Conservation (phyloP, 345 rosid genomes). For the Angophora floribunda region DNA sequence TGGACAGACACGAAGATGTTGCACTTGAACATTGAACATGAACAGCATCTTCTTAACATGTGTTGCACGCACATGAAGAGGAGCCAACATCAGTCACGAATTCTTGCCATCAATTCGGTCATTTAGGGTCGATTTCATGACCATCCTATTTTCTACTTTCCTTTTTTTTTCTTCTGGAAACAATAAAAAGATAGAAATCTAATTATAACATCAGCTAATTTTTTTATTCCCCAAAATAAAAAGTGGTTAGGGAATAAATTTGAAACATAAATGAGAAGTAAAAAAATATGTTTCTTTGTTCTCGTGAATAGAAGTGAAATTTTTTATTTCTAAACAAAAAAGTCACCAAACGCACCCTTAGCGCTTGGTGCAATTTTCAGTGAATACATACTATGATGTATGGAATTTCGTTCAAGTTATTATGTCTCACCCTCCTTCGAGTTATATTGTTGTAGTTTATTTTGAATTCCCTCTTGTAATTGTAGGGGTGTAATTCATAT, state of each 20-base stretch:
- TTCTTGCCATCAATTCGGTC: background rate
- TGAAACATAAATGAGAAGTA: no score
- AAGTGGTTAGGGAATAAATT: no score
- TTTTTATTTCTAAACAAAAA: no score
- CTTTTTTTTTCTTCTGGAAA: no score
- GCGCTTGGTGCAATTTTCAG: background rate
- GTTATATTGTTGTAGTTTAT: background rate
- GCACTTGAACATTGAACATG: background rate
- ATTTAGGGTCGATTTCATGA: background rate
- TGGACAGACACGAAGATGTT: background rate
- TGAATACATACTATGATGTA: background rate
- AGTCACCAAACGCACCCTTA: no score
- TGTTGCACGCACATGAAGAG: background rate
- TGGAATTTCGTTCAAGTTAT: background rate
- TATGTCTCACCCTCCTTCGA: background rate
- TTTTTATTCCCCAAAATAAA: no score
- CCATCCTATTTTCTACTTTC: no score
- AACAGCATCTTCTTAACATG: background rate
- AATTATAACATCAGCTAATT: no score
- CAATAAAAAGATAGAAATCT: no score
- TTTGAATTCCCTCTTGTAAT: background rate
- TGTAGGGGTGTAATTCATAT: fast-evolving
- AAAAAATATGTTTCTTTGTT: no score
- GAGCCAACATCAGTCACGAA: background rate
- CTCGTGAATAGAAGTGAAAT: no score